These are phyloP conservation scores for Thecamonas trahens DNA, from an alignment of 78 protist species.

Conservation along the genomic window DNA sequence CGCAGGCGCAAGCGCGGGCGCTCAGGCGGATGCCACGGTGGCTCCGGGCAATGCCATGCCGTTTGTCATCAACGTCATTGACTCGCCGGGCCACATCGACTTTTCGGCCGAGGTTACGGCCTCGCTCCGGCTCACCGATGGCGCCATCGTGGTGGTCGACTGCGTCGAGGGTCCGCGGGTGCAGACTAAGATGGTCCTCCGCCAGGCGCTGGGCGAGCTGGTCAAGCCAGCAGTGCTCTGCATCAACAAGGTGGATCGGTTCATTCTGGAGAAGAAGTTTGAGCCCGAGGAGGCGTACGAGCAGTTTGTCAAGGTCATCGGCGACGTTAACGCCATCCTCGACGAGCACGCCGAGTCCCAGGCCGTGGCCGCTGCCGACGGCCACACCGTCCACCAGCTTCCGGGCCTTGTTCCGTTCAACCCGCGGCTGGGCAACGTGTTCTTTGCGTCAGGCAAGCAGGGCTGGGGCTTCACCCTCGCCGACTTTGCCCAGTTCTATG, in stretches of 20 bases:
- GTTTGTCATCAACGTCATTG: conserved; percentile 81
- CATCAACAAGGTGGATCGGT: conserved; percentile 73
- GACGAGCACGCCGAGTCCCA: conserved; percentile 38
- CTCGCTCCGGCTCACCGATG: conserved; percentile 86
- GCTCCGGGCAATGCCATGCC: conserved; percentile 11
- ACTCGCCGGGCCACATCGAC: conserved; percentile 96
- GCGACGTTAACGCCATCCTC: conserved; percentile 75
- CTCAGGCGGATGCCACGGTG: background rate
- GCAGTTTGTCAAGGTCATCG: conserved; percentile 40
- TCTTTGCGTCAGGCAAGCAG: conserved; percentile 66
- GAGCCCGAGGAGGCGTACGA: conserved; percentile 70
- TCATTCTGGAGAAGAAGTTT: conserved; percentile 40
- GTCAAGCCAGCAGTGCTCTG: conserved; percentile 69
- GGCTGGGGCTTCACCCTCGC: conserved; percentile 77
- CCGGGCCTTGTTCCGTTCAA: conserved; percentile 32
- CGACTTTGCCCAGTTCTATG: conserved; percentile 37
- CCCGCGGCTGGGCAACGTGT: conserved; percentile 48
- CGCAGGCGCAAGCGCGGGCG: background rate
- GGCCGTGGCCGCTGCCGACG: too few species aligned
- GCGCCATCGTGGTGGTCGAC: conserved; percentile 90
- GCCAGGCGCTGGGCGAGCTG: conserved; percentile 83
- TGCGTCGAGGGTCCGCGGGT: conserved; percentile 85
- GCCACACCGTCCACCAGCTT: too few species aligned
- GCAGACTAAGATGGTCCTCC: conserved; percentile 88
- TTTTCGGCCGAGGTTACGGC: conserved; percentile 83